Percentiles rank a stretch among this genome's conserved stretches.
Evolutionary conservation across 2,329 filamentous ascomycete genomes (phyloP).

Genomic region (Colletotrichum gigasporum): DNA sequence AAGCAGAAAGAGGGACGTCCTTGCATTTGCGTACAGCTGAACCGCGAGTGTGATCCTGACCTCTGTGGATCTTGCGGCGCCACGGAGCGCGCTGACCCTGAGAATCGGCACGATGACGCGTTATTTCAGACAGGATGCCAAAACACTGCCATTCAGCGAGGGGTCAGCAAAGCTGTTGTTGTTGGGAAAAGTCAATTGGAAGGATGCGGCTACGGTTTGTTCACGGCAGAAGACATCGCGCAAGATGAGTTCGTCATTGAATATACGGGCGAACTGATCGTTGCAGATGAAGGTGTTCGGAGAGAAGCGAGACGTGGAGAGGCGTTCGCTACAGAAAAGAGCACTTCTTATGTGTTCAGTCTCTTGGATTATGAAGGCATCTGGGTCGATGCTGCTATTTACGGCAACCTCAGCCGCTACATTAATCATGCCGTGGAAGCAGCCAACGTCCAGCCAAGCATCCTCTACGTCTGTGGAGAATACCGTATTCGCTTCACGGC

Average conservation of each 20-base stretch:
- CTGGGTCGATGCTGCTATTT: slow-evolving; percentile 79
- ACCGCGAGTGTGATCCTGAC: slow-evolving; percentile 83
- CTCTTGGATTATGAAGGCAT: slow-evolving; percentile 68
- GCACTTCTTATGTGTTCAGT: slow-evolving; percentile 72
- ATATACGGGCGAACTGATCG: slow-evolving; percentile 82
- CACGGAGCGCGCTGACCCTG: slow-evolving; percentile 72
- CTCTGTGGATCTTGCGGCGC: slow-evolving; percentile 79
- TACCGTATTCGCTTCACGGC: slow-evolving; percentile 81
- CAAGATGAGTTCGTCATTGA: slow-evolving; percentile 81
- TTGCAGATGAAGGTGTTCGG: slow-evolving; percentile 73
- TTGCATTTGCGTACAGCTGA: slow-evolving; percentile 77
- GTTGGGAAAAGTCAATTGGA: slow-evolving; percentile 76
- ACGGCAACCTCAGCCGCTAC: slow-evolving; percentile 84
- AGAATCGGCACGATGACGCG: slow-evolving; percentile 68
- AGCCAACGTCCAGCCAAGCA: slow-evolving; percentile 69
- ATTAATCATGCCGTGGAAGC: slow-evolving; percentile 77
- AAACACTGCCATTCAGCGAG: slow-evolving; percentile 78
- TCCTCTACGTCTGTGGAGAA: slow-evolving; percentile 78
- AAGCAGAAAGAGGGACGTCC: slow-evolving; percentile 64
- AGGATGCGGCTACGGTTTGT: slow-evolving; percentile 78
- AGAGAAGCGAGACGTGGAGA: slow-evolving; percentile 70
- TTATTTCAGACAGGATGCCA: slow-evolving; percentile 70
- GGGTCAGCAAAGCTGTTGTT: slow-evolving; percentile 70
- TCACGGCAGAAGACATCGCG: slow-evolving; percentile 72
- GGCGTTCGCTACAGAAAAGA: slow-evolving; percentile 68